A percentile compares a stretch with the other conserved stretches of the same genome.
phyloP scores from a whole-genome alignment of 1,284 basidiomycete genomes.

The Boletus albobrunnescens region DNA sequence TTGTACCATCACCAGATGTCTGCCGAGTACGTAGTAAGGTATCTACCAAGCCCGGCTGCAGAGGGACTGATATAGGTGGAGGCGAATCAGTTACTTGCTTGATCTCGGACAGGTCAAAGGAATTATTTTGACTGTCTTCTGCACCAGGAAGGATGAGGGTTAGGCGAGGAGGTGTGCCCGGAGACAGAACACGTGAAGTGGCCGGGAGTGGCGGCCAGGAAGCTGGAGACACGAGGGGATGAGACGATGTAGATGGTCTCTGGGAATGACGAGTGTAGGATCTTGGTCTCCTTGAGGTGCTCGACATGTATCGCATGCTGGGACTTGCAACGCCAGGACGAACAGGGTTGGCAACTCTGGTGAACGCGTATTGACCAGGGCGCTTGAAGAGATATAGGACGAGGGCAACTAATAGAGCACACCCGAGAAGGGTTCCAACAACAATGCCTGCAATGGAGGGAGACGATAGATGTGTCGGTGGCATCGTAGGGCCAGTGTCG shows the following conservation, averaged over 20 bases:
- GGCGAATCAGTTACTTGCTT: not conserved
- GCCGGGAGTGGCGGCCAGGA: conserved; percentile 9
- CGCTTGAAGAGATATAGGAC: conserved; percentile 17
- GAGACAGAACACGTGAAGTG: conserved; percentile 3
- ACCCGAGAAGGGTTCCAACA: conserved; percentile 20
- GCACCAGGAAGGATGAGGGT: conserved; percentile 1
- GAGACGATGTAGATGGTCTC: conserved; percentile 20
- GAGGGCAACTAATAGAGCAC: conserved; percentile 14
- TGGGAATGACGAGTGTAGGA: conserved; percentile 7
- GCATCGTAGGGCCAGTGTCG: conserved; percentile 13
- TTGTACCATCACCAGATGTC: not conserved
- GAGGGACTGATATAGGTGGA: not conserved
- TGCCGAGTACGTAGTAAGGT: not conserved
- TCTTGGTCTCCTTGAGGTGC: not conserved
- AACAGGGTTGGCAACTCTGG: conserved; percentile 17
- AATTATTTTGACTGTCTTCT: not conserved
- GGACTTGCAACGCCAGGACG: not conserved
- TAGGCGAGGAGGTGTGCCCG: conserved; percentile 1
- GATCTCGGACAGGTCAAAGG: conserved; percentile 10
- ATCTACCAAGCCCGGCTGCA: not conserved
- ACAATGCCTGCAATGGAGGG: conserved; percentile 25
- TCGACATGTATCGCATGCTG: not conserved
- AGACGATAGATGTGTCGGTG: conserved; percentile 2
- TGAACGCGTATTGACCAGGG: conserved; percentile 14
- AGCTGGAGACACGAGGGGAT: conserved; percentile 21